Conservation (phyloP, 1,284 basidiomycete species). For the Exobasidium rhododendri region DNA sequence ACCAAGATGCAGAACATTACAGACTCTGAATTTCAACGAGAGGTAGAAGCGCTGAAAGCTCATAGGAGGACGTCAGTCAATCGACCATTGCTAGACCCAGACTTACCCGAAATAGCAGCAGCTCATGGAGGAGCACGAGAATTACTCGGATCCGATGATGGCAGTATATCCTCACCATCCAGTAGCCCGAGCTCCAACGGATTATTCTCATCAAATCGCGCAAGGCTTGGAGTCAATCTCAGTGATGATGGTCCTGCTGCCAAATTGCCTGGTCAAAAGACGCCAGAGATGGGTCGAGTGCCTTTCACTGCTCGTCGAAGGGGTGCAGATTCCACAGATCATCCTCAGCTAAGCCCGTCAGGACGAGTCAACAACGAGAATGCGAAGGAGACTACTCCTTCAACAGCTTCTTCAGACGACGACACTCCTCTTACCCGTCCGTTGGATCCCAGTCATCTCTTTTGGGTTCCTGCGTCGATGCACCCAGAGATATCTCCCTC, state of each 20-base stretch:
- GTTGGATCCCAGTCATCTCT: slow-evolving; percentile 62
- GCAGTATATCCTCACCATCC: not conserved
- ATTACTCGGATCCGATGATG: slow-evolving; percentile 18
- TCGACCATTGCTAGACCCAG: slow-evolving; percentile 47
- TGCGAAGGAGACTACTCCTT: not conserved
- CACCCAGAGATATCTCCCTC: slow-evolving; percentile 96
- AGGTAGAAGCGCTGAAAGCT: slow-evolving; percentile 51
- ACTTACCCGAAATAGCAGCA: slow-evolving; percentile 47
- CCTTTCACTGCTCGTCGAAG: slow-evolving; percentile 41
- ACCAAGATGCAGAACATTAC: slow-evolving; percentile 25
- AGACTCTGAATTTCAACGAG: slow-evolving; percentile 47
- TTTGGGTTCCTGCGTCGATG: slow-evolving; percentile 94
- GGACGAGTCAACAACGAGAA: slow-evolving; percentile 1
- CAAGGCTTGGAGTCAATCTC: slow-evolving; percentile 25
- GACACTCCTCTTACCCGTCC: slow-evolving; percentile 19
- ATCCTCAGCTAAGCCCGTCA: slow-evolving; percentile 16
- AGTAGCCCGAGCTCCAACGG: slow-evolving; percentile 21
- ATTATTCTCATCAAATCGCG: slow-evolving; percentile 11
- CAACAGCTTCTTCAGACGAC: slow-evolving; percentile 8
- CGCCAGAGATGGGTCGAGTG: slow-evolving; percentile 1
- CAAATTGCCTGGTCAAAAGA: not conserved
- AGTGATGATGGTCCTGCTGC: slow-evolving; percentile 37
- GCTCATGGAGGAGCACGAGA: slow-evolving; percentile 34
- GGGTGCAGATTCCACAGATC: slow-evolving; percentile 24
- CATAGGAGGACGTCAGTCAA: slow-evolving; percentile 49